phyloP scores from a whole-genome alignment of 140 eudicot species.

The Flaveria floridana region DNA sequence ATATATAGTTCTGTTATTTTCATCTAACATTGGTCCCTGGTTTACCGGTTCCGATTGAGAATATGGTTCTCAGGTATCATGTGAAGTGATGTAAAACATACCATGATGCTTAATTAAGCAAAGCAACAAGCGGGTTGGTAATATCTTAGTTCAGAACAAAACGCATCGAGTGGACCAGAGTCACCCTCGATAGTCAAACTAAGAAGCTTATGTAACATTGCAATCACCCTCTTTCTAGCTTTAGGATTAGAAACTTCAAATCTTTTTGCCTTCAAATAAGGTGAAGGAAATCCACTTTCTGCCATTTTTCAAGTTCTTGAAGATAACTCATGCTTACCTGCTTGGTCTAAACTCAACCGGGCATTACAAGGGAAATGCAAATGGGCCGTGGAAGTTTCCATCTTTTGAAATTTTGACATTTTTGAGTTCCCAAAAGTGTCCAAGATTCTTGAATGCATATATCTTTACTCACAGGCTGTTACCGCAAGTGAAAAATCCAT shows the following conservation, averaged over 20 bases:
- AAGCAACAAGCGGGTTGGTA: slow-evolving; percentile 70
- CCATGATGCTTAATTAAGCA: too few species aligned
- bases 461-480: slow-evolving; percentile 69
- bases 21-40: too few species aligned
- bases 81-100: slow-evolving; percentile 45
- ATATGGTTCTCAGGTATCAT: too few species aligned
- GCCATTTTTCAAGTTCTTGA: slow-evolving; percentile 75
- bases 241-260: slow-evolving; percentile 72
- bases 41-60: too few species aligned
- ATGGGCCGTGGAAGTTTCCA: slow-evolving; percentile 74
- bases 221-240: slow-evolving; percentile 76
- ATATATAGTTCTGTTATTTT: too few species aligned
- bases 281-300: slow-evolving; percentile 76
- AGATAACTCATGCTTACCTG: slow-evolving; percentile 54
- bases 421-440: slow-evolving; percentile 23
- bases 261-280: slow-evolving; percentile 74
- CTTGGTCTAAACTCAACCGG: slow-evolving; percentile 77
- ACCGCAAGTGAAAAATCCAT: slow-evolving; percentile 79
- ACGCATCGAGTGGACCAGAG: slow-evolving; percentile 73
- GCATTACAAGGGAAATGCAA: slow-evolving; percentile 58
- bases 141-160: slow-evolving; percentile 57
- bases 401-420: slow-evolving; percentile 60
- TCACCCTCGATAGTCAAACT: slow-evolving; percentile 88
- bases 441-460: slow-evolving; percentile 33
- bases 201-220: slow-evolving; percentile 81